phyloP scores from a whole-genome alignment of 495 filamentous ascomycete genomes.

The Annulohypoxylon bovei region DNA sequence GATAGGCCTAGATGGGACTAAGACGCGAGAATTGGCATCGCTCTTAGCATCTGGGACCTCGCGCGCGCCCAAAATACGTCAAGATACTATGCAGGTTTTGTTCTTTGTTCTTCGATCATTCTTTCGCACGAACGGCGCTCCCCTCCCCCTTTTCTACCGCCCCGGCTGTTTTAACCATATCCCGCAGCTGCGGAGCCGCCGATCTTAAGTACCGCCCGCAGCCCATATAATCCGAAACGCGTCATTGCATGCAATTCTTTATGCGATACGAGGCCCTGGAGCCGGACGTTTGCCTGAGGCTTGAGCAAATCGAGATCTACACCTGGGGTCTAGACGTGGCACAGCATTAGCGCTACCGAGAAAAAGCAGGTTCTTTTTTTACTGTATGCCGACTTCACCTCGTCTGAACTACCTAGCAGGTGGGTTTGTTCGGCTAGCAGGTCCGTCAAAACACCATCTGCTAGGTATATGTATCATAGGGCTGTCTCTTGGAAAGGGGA shows the following conservation, averaged over 20 bases:
- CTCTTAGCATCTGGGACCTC: not conserved
- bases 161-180: conserved; percentile 19
- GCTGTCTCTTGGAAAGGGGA: not conserved
- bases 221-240: conserved; percentile 39
- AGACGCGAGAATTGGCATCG: conserved; percentile 6
- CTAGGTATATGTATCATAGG: conserved; percentile 8
- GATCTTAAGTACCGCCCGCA: conserved; percentile 33
- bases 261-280: conserved; percentile 39
- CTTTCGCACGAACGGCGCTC: not conserved
- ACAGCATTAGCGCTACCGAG: conserved; percentile 36
- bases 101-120: not conserved
- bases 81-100: not conserved
- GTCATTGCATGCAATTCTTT: conserved; percentile 33
- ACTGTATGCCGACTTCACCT: conserved; percentile 37
- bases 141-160: not conserved
- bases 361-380: conserved; percentile 29
- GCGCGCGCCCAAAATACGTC: not conserved
- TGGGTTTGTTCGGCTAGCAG: conserved; percentile 3
- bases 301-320: conserved; percentile 43
- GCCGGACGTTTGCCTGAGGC: conserved; percentile 26
- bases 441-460: not conserved
- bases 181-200: conserved; percentile 19
- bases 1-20: conserved; percentile 6
- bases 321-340: conserved; percentile 31
- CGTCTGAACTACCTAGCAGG: conserved; percentile 11